phyloP scores from a whole-genome alignment of 495 filamentous ascomycete genomes.

The Penicillium chermesinum region DNA sequence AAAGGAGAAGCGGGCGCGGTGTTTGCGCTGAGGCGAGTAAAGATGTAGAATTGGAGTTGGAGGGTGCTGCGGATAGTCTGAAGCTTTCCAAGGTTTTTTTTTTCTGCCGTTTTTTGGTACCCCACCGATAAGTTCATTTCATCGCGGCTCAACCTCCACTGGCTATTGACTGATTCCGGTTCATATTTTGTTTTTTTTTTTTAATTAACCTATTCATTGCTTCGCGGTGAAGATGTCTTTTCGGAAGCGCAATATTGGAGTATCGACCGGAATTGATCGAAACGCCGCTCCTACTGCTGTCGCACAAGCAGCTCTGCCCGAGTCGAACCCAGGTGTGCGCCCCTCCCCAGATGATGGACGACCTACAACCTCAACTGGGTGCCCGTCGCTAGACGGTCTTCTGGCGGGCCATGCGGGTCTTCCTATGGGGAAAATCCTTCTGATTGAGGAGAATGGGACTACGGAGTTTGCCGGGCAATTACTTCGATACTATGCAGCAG shows the following conservation, averaged over 20 bases:
- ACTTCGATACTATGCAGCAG: slow-evolving; percentile 84
- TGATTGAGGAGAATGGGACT: slow-evolving; percentile 89
- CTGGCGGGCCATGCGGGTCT: slow-evolving; percentile 88
- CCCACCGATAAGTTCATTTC: slow-evolving; percentile 20
- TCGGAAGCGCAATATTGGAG: slow-evolving; percentile 75
- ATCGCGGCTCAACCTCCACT: too few species aligned
- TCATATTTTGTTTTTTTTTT: not conserved
- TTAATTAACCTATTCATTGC: not conserved
- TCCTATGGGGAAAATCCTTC: slow-evolving; percentile 69
- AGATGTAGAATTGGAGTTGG: slow-evolving; percentile 10
- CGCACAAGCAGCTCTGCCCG: slow-evolving; percentile 32
- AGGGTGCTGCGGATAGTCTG: slow-evolving; percentile 20
- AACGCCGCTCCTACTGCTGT: slow-evolving; percentile 23
- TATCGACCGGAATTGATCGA: slow-evolving; percentile 44
- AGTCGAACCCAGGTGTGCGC: slow-evolving; percentile 61
- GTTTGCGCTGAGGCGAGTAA: slow-evolving; percentile 1
- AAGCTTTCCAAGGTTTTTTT: slow-evolving; percentile 32
- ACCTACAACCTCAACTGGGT: slow-evolving; percentile 85
- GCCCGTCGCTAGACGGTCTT: slow-evolving; percentile 74
- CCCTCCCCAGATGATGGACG: slow-evolving; percentile 88
- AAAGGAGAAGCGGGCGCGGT: too few species aligned
- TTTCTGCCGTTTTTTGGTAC: slow-evolving; percentile 27
- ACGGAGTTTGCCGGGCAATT: slow-evolving; percentile 88
- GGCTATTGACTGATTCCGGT: too few species aligned
- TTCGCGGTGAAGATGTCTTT: slow-evolving; percentile 63